Conservation (phyloP, 2,329 filamentous ascomycete genomes). For the Calonectria pteridis region DNA sequence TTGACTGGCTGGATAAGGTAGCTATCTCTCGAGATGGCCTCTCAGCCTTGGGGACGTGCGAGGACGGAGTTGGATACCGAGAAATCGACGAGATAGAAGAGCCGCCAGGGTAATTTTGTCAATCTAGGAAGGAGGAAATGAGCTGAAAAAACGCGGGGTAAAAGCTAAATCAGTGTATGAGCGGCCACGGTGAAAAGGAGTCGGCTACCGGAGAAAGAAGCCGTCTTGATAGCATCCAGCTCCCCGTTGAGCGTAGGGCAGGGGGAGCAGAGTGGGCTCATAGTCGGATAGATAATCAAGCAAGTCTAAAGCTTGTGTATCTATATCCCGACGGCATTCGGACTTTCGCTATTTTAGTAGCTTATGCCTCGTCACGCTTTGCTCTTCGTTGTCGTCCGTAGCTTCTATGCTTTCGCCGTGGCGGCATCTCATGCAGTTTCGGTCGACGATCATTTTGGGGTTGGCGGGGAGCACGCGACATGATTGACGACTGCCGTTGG, state of each 20-base stretch:
- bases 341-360: not conserved
- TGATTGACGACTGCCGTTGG: not conserved
- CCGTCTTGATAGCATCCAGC: slow-evolving; percentile 1
- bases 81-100: not conserved
- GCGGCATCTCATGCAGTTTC: not conserved
- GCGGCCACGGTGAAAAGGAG: not conserved
- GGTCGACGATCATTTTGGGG: slow-evolving; percentile 2
- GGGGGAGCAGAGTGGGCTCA: not conserved
- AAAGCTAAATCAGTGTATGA: slow-evolving; percentile 1
- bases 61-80: slow-evolving; percentile 1
- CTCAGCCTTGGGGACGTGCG: slow-evolving; percentile 9
- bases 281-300: not conserved
- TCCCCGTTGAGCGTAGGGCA: not conserved
- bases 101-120: not conserved
- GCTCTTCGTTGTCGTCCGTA: not conserved
- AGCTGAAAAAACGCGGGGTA: not conserved
- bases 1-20: not conserved
- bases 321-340: slow-evolving; percentile 12
- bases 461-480: slow-evolving; percentile 20
- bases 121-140: slow-evolving; percentile 1
- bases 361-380: not conserved
- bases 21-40: not conserved
- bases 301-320: not conserved
- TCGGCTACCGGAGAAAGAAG: not conserved
- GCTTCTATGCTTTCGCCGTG: not conserved